These are phyloP conservation scores for Chalaropsis ovoidea DNA, from an alignment of 2,329 filamentous ascomycete genomes.

Conservation along the genomic window DNA sequence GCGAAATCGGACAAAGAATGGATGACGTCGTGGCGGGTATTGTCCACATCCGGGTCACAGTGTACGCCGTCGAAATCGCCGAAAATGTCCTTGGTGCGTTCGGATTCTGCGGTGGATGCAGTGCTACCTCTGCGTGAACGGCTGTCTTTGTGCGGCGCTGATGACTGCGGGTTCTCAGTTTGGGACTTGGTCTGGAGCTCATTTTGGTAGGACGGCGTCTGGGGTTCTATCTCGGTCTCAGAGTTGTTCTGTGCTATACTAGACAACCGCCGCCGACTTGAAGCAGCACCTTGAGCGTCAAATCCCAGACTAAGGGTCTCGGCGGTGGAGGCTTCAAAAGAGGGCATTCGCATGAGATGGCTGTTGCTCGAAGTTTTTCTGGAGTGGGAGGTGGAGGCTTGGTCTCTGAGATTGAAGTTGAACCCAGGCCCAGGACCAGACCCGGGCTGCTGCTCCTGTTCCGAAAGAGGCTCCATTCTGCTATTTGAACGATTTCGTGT, in stretches of 20 bases:
- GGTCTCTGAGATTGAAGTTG: background rate
- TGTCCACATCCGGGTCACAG: constrained; percentile 47
- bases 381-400: background rate
- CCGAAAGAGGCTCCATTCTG: constrained; percentile 23
- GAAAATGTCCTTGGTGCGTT: constrained; percentile 57
- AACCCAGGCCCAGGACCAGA: background rate
- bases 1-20: constrained; percentile 11
- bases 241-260: constrained; percentile 8
- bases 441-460: constrained; percentile 8
- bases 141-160: background rate
- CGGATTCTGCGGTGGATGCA: constrained; percentile 43
- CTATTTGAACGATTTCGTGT: background rate
- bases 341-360: constrained; percentile 8
- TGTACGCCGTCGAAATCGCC: constrained; percentile 75
- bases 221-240: background rate
- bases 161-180: background rate
- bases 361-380: constrained; percentile 11
- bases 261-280: constrained; percentile 5
- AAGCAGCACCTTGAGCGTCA: constrained; percentile 12
- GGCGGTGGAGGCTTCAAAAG: constrained; percentile 19
- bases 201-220: background rate
- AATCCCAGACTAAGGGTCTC: constrained; percentile 22
- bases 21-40: constrained; percentile 8
- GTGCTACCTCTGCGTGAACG: background rate
- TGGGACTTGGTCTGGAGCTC: background rate